Conservation (phyloP, 78 protist genomes). For the Dictyostelium citrinum region DNA sequence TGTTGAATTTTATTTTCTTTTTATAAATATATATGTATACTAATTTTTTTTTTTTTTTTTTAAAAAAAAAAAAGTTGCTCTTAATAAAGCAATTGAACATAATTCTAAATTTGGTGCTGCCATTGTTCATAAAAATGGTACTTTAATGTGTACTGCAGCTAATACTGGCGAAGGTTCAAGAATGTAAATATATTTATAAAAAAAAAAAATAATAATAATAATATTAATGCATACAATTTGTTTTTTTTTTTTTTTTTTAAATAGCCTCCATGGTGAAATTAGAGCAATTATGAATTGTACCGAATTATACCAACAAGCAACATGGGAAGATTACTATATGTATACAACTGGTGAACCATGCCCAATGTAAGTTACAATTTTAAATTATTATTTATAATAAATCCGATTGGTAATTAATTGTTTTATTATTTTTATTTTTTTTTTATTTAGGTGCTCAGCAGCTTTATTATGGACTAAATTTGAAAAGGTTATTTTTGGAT, state of each 20-base stretch:
- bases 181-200: not conserved
- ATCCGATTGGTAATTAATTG: too few species aligned
- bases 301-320: not conserved
- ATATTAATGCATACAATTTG: not conserved
- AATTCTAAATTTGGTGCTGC: conserved; percentile 22
- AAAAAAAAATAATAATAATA: not conserved
- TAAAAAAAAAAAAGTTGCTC: not conserved
- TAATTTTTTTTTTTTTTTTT: not conserved
- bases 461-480: conserved; percentile 6
- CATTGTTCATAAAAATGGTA: conserved; percentile 13
- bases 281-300: conserved; percentile 44
- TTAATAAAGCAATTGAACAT: not conserved
- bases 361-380: conserved; percentile 53
- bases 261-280: conserved; percentile 31
- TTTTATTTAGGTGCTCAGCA: not conserved
- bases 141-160: conserved; percentile 6
- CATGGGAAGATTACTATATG: conserved; percentile 14
- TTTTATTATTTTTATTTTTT: too few species aligned
- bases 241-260: not conserved
- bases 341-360: conserved; percentile 61
- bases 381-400: too few species aligned
- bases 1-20: too few species aligned
- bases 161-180: not conserved
- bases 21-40: too few species aligned
- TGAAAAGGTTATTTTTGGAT: conserved; percentile 22